A percentile compares a stretch with the other conserved stretches of the same genome.
These are phyloP conservation scores for Vigna mungo DNA, from an alignment of 306 rosid genomes.

Conservation along the genomic window DNA sequence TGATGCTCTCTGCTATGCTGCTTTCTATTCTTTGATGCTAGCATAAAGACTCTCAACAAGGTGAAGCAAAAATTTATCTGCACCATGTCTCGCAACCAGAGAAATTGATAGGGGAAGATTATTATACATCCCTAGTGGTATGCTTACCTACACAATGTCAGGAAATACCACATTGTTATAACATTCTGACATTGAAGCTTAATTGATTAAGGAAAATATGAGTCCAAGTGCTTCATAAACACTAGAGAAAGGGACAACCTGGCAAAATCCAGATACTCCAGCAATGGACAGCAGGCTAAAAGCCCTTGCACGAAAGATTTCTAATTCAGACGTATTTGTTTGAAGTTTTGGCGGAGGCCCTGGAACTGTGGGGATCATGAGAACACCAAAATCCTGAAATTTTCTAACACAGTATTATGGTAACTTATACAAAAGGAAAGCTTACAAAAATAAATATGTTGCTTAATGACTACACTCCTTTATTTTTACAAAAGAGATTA, in stretches of 20 bases:
- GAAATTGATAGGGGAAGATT: conserved; percentile 80
- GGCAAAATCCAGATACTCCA: conserved; percentile 92
- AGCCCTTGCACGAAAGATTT: conserved; percentile 66
- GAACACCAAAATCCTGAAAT: conserved; percentile 80
- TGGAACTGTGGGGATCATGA: conserved; percentile 83
- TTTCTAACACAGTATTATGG: conserved; percentile 7
- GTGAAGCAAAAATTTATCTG: conserved; percentile 78
- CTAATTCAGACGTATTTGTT: conserved; percentile 57
- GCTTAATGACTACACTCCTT: neutral
- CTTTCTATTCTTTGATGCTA: conserved; percentile 54
- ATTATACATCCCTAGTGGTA: conserved; percentile 74
- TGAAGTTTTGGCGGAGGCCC: conserved; percentile 84
- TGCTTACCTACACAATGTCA: conserved; percentile 64
- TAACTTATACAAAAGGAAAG: neutral
- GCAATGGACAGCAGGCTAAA: conserved; percentile 83
- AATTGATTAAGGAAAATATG: conserved; percentile 2
- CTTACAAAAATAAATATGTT: neutral
- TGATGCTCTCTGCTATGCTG: conserved; percentile 5
- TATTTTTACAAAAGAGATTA: neutral
- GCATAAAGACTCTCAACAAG: conserved; percentile 67
- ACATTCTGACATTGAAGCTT: conserved; percentile 17
- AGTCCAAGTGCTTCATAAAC: conserved; percentile 9
- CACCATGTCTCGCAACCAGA: conserved; percentile 75
- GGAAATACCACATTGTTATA: conserved; percentile 6
- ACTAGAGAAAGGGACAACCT: conserved; percentile 52